Evolutionary conservation across 192 early-diverging fungal genomes (phyloP).

Genomic region (Cetraspora pellucida): DNA sequence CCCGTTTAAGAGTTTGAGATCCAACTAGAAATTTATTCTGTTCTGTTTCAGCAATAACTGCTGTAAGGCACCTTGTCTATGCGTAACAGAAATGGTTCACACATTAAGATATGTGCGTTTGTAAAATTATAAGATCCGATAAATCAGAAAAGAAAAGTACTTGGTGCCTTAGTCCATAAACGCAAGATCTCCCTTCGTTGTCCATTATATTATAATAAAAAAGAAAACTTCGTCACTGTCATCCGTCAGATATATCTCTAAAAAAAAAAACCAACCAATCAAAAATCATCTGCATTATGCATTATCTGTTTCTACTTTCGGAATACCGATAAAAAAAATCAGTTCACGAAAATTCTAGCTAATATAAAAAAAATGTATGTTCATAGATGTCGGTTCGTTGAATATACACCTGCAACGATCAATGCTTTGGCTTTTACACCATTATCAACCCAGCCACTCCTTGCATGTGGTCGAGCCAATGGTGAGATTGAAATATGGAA

Average conservation of each 20-base stretch:
- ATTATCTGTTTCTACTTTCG: too few relatives aligned
- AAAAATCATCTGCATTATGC: too few relatives aligned
- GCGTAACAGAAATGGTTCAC: background rate
- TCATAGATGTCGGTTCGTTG: constrained; percentile 84
- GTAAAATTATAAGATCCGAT: background rate
- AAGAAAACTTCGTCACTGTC: background rate
- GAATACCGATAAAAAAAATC: too few relatives aligned
- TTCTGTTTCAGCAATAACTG: constrained; percentile 63
- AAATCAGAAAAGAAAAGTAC: constrained; percentile 36
- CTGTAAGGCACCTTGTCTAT: constrained; percentile 63
- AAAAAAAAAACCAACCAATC: too few relatives aligned
- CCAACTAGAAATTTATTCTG: constrained; percentile 76
- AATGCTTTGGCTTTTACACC: constrained; percentile 83
- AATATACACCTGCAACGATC: constrained; percentile 83
- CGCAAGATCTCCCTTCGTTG: constrained; percentile 47
- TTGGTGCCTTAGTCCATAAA: constrained; percentile 69
- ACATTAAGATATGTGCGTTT: background rate
- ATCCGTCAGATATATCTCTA: too few relatives aligned
- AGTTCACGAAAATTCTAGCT: background rate
- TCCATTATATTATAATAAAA: background rate
- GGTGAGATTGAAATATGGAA: constrained; percentile 96
- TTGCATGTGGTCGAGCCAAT: constrained; percentile 88
- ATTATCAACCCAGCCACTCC: constrained; percentile 44
- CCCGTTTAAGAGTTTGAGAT: constrained; percentile 56
- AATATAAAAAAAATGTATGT: constrained; percentile 60